Evolutionary conservation across 1,284 basidiomycete genomes (phyloP).

Genomic region (Naganishia sp.): DNA sequence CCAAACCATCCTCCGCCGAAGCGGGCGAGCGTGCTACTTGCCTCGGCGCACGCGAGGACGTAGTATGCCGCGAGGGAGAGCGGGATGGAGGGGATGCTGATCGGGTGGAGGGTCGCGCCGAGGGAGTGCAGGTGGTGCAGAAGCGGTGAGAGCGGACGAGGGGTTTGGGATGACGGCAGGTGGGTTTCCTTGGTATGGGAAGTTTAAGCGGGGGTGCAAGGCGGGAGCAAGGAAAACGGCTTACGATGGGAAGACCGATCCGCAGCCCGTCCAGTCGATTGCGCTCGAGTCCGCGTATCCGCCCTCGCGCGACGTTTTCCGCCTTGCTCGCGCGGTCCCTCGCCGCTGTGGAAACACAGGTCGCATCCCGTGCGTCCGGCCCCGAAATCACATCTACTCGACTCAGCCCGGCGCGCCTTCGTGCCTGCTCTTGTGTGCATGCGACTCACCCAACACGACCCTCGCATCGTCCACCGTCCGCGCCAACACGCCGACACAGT

Average conservation of each 20-base stretch:
- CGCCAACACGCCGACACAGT: conserved; percentile 85
- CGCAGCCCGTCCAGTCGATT: conserved; percentile 56
- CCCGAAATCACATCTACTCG: conserved; percentile 63
- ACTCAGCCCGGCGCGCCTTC: neutral
- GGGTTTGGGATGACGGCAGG: conserved; percentile 58
- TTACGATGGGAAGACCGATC: conserved; percentile 64
- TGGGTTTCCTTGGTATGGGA: conserved; percentile 67
- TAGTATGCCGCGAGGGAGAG: conserved; percentile 92
- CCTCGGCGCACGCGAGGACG: conserved; percentile 89
- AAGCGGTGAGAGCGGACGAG: conserved; percentile 55
- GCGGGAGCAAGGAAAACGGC: conserved; percentile 3
- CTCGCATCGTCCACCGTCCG: conserved; percentile 59
- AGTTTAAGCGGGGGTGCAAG: neutral
- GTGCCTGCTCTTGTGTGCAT: neutral
- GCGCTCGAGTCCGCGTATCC: conserved; percentile 29
- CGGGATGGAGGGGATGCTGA: conserved; percentile 74
- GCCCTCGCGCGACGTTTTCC: conserved; percentile 4
- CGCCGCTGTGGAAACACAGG: conserved; percentile 60
- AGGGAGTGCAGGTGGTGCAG: conserved; percentile 60
- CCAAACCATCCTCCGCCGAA: conserved; percentile 78
- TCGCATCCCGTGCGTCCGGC: conserved; percentile 77
- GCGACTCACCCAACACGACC: conserved; percentile 64
- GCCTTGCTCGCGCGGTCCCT: conserved; percentile 47
- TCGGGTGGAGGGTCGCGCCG: conserved; percentile 71
- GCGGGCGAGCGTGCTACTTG: conserved; percentile 85